phyloP scores from a whole-genome alignment of 148 eudicot species.

The Arbutus unedo region DNA sequence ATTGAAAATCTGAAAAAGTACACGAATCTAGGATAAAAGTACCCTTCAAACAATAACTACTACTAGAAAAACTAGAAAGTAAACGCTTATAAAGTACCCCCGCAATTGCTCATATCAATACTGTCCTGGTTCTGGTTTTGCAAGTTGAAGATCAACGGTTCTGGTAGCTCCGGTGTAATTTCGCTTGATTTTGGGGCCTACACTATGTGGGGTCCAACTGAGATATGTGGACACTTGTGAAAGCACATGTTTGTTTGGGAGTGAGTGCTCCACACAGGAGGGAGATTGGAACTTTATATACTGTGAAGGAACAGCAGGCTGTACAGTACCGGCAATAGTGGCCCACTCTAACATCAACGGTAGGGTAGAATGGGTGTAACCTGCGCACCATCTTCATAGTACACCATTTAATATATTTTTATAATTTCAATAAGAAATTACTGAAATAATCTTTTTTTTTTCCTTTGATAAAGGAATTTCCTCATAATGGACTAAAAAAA shows the following conservation, averaged over 20 bases:
- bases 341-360: background rate
- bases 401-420: background rate
- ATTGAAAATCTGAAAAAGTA: slow-evolving; percentile 9
- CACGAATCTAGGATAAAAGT: background rate
- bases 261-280: background rate
- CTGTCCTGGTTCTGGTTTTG: background rate
- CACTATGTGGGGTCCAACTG: background rate
- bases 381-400: background rate
- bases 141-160: background rate
- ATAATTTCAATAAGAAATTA: no score
- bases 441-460: background rate
- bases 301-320: background rate
- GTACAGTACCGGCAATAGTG: background rate
- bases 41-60: background rate
- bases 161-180: background rate
- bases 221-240: background rate
- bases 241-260: background rate
- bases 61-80: background rate
- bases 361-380: background rate
- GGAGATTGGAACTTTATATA: background rate
- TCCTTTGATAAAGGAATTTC: background rate
- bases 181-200: background rate
- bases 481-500: background rate
- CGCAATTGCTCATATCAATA: background rate
- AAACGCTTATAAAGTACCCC: background rate